Percentiles rank a stretch among this genome's conserved stretches.
These are phyloP conservation scores for Sporobolus alterniflorus DNA, from an alignment of 202 grass and related monocot genomes.

Conservation along the genomic window DNA sequence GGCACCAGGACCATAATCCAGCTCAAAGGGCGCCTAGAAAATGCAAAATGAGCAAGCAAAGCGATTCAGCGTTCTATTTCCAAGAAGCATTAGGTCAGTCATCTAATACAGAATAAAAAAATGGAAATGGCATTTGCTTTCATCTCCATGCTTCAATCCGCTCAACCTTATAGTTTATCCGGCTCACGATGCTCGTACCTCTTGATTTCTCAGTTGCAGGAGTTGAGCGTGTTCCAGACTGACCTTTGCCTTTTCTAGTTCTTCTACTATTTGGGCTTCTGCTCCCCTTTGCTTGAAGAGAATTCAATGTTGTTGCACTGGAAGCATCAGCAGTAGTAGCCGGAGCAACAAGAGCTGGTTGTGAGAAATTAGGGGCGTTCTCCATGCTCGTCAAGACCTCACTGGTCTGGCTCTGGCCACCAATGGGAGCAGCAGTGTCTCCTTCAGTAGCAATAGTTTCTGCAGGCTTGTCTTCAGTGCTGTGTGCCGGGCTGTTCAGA, in stretches of 20 bases:
- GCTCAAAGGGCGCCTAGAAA: constrained; percentile 45
- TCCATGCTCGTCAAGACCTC: constrained; percentile 28
- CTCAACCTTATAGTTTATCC: constrained; percentile 84
- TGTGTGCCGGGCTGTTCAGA: constrained; percentile 48
- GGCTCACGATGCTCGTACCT: constrained; percentile 78
- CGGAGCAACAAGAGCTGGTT: constrained; percentile 34
- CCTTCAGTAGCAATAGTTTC: constrained; percentile 26
- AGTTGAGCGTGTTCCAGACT: constrained; percentile 28
- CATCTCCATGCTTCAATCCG: constrained; percentile 92
- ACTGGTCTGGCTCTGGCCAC: constrained; percentile 16
- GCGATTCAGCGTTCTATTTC: constrained; percentile 34
- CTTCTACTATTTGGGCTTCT: constrained; percentile 47
- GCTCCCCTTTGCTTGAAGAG: constrained; percentile 54
- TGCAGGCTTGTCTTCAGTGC: constrained; percentile 31
- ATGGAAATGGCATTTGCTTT: constrained; percentile 31
- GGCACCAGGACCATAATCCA: constrained; percentile 35
- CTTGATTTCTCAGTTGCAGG: constrained; percentile 62
- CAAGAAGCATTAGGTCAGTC: constrained; percentile 54
- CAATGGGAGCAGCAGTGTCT: constrained; percentile 3
- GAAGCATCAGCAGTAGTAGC: constrained; percentile 32
- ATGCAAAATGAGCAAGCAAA: constrained; percentile 37
- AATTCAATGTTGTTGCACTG: constrained; percentile 16
- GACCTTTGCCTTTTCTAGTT: constrained; percentile 64
- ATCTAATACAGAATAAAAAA: constrained; percentile 39
- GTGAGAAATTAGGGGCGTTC: constrained; percentile 37